Base-by-base conservation (phyloP, 345 rosid genomes). In the Adansonia digitata region DNA sequence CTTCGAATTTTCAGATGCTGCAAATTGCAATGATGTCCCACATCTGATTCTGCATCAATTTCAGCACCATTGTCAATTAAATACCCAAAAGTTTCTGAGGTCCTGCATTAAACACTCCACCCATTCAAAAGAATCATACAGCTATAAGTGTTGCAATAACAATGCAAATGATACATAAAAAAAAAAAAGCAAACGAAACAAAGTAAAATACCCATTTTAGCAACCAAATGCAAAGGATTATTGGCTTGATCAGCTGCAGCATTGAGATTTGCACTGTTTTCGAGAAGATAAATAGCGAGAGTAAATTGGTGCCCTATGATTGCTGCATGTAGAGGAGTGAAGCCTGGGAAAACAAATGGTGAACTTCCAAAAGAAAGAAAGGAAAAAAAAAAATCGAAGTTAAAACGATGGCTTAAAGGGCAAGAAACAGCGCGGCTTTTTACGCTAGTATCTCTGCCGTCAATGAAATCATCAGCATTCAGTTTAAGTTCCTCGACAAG, bases 221-320 rank as follows among this genome's bases (percentile, higher is more conserved):
- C 60, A 69, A 11, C 61, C 29, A 45, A 4, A 48, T 69, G 73
- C 39, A 69, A 27, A 48, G 59, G 55, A 45, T 57, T 69, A 1
- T 0, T 0, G 11, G 22, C 56, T 1, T 0, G 0, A 12, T 42
- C 26, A 46, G 15, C 51, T 46, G 37, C 20, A 46, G 73, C 57
- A 69, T 69, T 69, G 0, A 57, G 73, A 69, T 49, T 35, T 17
- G 42, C 59, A 4, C 42, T 60, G 10, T 34, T 29, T 5, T 49
- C 73, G 5, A 48, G 60, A 9, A 69, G 59, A 69, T 69, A 69
- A 48, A 27, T 5, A 26, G 73, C 73, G 49, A 34, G n/a, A n/a
- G 0, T 2, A 69, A 6, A 17, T 10, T 15, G 59, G 0, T 69
- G 15, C 43, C 13, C 53, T 27, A 6, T 0, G 17, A 69, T 49